Percentiles rank a stretch among this genome's conserved stretches.
Conservation (phyloP, 108 stramenopile genomes). For the Cyclotella baltica region DNA sequence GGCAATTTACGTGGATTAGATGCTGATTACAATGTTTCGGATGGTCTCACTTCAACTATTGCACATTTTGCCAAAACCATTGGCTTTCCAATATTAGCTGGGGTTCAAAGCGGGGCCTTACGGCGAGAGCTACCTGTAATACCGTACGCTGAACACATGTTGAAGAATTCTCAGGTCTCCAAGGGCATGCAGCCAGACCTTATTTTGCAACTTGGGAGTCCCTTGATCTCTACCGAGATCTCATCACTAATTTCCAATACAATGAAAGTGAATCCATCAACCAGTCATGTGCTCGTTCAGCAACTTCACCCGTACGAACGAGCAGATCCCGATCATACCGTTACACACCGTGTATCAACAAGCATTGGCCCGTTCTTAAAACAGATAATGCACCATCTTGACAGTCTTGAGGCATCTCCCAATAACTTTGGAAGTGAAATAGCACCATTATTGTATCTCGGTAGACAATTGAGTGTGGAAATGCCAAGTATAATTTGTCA, state of each 20-base stretch:
- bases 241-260: slow-evolving; percentile 56
- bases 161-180: slow-evolving; percentile 69
- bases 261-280: slow-evolving; percentile 33
- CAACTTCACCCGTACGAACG: slow-evolving; percentile 67
- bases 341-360: slow-evolving; percentile 70
- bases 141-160: slow-evolving; percentile 82
- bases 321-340: slow-evolving; percentile 74
- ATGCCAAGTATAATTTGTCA: slow-evolving; percentile 72
- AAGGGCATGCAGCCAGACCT: slow-evolving; percentile 83
- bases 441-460: slow-evolving; percentile 65
- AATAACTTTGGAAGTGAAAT: slow-evolving; percentile 59
- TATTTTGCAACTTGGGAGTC: slow-evolving; percentile 86
- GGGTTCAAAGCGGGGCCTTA: slow-evolving; percentile 72
- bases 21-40: slow-evolving; percentile 27
- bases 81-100: slow-evolving; percentile 81
- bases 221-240: slow-evolving; percentile 85
- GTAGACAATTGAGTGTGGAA: slow-evolving; percentile 53
- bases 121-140: slow-evolving; percentile 69
- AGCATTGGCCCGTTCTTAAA: slow-evolving; percentile 59
- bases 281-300: slow-evolving; percentile 74
- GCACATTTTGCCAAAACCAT: slow-evolving; percentile 67
- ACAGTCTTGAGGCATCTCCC: slow-evolving; percentile 1
- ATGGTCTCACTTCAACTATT: slow-evolving; percentile 54
- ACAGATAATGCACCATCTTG: slow-evolving; percentile 21
- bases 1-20: slow-evolving; percentile 64